phyloP scores from a whole-genome alignment of 768 basidiomycete genomes.

The Galerina sulciceps region DNA sequence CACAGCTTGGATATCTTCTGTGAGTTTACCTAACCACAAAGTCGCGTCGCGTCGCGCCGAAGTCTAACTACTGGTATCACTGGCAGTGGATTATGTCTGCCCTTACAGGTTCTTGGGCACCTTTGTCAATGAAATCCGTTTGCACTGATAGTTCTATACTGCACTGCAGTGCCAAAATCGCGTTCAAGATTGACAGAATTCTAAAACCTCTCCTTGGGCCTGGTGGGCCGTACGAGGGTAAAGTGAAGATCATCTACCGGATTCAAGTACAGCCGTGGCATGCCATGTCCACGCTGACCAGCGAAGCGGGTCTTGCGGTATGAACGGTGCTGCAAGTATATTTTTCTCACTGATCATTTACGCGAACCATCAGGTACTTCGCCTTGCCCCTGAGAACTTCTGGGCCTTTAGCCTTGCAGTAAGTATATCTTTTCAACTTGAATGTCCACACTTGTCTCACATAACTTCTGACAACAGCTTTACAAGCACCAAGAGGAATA shows the following conservation, averaged over 20 bases:
- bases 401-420: constrained; percentile 79
- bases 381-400: constrained; percentile 74
- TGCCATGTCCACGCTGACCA: constrained; percentile 69
- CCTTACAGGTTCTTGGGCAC: constrained; percentile 65
- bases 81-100: constrained; percentile 83
- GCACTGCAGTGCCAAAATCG: constrained; percentile 57
- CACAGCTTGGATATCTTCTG: constrained; percentile 84
- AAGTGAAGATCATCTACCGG: constrained; percentile 75
- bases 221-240: constrained; percentile 69
- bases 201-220: constrained; percentile 61
- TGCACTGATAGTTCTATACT: not conserved
- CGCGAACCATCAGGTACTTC: constrained; percentile 53
- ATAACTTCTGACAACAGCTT: constrained; percentile 47
- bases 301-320: constrained; percentile 85
- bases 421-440: constrained; percentile 16
- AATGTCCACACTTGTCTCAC: not conserved
- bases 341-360: not conserved
- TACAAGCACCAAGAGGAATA: constrained; percentile 79
- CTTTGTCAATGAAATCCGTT: not conserved
- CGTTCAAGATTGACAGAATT: constrained; percentile 59
- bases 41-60: not conserved
- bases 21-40: constrained; percentile 33
- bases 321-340: constrained; percentile 22
- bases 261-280: constrained; percentile 85
- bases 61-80: not conserved